Percentiles rank a stretch among this genome's conserved stretches.
phyloP scores from a whole-genome alignment of 2,329 filamentous ascomycete genomes.

The Trichoderma citrinoviride region DNA sequence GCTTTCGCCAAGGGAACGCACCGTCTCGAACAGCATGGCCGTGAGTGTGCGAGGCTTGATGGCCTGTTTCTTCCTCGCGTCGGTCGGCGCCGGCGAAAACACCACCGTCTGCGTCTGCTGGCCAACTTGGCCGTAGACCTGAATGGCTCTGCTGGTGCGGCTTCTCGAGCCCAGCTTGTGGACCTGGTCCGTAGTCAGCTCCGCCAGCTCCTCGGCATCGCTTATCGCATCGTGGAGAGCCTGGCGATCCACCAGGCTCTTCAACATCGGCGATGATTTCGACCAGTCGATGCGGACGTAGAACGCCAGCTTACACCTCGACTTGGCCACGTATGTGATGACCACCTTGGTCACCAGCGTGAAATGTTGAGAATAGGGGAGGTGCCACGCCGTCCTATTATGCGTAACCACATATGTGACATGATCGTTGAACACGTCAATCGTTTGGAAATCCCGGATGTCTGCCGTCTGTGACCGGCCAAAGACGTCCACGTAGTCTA shows the following conservation, averaged over 20 bases:
- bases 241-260: conserved; percentile 62
- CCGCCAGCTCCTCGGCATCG: conserved; percentile 71
- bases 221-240: conserved; percentile 73
- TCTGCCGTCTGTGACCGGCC: conserved; percentile 59
- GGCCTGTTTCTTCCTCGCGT: conserved; percentile 53
- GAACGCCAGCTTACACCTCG: conserved; percentile 85
- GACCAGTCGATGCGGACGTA: conserved; percentile 88
- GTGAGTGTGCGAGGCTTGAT: conserved; percentile 62
- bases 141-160: conserved; percentile 73
- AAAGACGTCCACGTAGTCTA: conserved; percentile 64
- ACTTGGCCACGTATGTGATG: conserved; percentile 90
- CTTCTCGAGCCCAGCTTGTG: conserved; percentile 69
- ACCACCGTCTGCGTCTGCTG: conserved; percentile 62
- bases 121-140: conserved; percentile 75
- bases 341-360: conserved; percentile 85
- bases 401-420: conserved; percentile 64
- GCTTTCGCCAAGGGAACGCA: conserved; percentile 71
- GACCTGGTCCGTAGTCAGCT: conserved; percentile 75
- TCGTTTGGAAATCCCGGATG: conserved; percentile 79
- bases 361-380: conserved; percentile 77
- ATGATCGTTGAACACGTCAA: conserved; percentile 79
- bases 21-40: conserved; percentile 69
- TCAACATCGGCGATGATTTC: conserved; percentile 60
- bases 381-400: conserved; percentile 70
- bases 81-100: conserved; percentile 52